These are phyloP conservation scores for Phialophora macrospora DNA, from an alignment of 2,329 filamentous ascomycete genomes.

Conservation along the genomic window DNA sequence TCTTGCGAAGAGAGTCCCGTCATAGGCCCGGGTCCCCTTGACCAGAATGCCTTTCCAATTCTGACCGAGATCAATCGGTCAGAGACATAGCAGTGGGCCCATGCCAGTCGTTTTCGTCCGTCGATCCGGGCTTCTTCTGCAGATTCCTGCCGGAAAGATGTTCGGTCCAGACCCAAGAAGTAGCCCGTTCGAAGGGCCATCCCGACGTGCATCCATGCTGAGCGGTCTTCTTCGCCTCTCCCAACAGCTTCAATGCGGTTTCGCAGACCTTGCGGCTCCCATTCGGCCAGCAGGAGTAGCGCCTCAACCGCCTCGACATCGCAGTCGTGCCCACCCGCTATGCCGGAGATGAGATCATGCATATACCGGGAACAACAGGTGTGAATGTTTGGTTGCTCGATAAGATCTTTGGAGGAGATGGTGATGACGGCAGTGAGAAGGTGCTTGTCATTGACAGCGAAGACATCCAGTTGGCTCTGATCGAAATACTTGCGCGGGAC, in stretches of 20 bases:
- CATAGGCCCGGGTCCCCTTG: conserved; percentile 70
- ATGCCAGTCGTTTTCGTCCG: conserved; percentile 68
- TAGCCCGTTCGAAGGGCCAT: conserved; percentile 72
- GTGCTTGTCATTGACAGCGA: conserved; percentile 67
- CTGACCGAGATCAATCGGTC: conserved; percentile 72
- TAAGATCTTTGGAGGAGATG: conserved; percentile 73
- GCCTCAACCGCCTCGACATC: conserved; percentile 74
- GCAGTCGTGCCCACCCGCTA: conserved; percentile 69
- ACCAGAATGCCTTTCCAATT: conserved; percentile 75
- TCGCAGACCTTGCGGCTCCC: conserved; percentile 70
- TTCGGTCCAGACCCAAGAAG: conserved; percentile 71
- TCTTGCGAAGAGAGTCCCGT: conserved; percentile 68
- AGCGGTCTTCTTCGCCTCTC: conserved; percentile 73
- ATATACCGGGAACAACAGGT: conserved; percentile 71
- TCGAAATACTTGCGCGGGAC: conserved; percentile 66
- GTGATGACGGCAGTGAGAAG: conserved; percentile 72
- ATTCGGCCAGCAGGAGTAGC: conserved; percentile 71
- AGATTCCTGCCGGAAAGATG: conserved; percentile 66
- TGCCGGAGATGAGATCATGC: conserved; percentile 69
- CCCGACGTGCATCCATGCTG: conserved; percentile 78
- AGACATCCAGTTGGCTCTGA: conserved; percentile 58
- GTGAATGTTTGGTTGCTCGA: conserved; percentile 66
- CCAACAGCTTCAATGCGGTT: conserved; percentile 67
- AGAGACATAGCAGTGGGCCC: conserved; percentile 71
- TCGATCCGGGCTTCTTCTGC: conserved; percentile 64